Percentiles rank a stretch among this genome's conserved stretches.
phyloP scores from a whole-genome alignment of 2,329 filamentous ascomycete genomes.

The Penicillium sp. region DNA sequence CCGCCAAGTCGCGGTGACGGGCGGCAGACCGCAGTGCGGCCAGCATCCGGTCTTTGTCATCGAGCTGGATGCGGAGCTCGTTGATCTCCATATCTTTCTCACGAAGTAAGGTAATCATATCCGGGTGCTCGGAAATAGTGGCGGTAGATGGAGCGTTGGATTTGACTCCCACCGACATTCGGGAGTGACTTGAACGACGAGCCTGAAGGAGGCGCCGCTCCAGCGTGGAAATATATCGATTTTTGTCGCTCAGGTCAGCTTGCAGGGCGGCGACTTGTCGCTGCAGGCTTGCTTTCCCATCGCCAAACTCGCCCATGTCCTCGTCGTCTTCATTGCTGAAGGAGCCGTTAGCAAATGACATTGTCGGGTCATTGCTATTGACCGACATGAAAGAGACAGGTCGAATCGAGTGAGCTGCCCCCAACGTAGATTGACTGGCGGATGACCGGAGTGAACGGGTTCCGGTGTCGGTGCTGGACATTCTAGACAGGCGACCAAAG shows the following conservation, averaged over 20 bases:
- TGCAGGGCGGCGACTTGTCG: slow-evolving; percentile 92
- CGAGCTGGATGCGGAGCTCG: slow-evolving; percentile 82
- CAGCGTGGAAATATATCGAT: slow-evolving; percentile 89
- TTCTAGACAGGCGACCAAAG: slow-evolving; percentile 65
- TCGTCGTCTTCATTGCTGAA: slow-evolving; percentile 59
- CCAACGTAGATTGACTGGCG: slow-evolving; percentile 64
- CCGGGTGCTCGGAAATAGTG: slow-evolving; percentile 74
- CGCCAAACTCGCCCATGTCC: slow-evolving; percentile 81
- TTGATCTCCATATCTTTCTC: slow-evolving; percentile 94
- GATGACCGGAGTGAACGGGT: slow-evolving; percentile 69
- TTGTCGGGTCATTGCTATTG: slow-evolving; percentile 46
- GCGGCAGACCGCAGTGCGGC: slow-evolving; percentile 81
- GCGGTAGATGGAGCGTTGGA: slow-evolving; percentile 62
- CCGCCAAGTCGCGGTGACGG: slow-evolving; percentile 80
- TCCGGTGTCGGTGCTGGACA: slow-evolving; percentile 54
- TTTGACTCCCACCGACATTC: slow-evolving; percentile 73
- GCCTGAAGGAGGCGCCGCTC: slow-evolving; percentile 93
- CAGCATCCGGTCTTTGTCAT: slow-evolving; percentile 95
- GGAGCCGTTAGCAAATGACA: slow-evolving; percentile 38
- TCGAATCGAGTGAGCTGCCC: slow-evolving; percentile 60
- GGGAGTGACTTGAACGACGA: slow-evolving; percentile 83
- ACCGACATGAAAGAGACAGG: slow-evolving; percentile 69
- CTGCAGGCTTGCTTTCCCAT: slow-evolving; percentile 78
- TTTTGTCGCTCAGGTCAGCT: slow-evolving; percentile 94
- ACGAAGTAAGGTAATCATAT: slow-evolving; percentile 70